phyloP scores from a whole-genome alignment of 2,329 filamentous ascomycete species.

The Exophiala spinifera region DNA sequence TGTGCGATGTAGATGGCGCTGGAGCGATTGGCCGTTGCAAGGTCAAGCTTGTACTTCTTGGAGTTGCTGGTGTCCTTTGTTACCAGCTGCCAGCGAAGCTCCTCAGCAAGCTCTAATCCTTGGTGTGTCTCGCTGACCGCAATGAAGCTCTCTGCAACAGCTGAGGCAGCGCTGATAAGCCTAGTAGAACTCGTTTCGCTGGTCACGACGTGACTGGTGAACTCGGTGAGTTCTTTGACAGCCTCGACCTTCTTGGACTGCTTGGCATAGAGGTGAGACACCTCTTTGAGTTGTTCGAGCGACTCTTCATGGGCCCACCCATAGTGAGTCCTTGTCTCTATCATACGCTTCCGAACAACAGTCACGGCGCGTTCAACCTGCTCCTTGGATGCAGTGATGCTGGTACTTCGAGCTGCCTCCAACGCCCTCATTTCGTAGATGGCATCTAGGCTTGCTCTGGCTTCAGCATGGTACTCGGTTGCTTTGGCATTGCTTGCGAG shows the following conservation, averaged over 20 bases:
- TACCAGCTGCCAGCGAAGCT: slow-evolving; percentile 41
- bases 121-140: slow-evolving; percentile 34
- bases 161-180: slow-evolving; percentile 36
- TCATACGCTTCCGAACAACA: no score
- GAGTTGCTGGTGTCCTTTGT: slow-evolving; percentile 36
- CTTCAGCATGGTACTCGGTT: no score
- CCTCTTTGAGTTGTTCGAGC: slow-evolving; percentile 37
- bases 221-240: slow-evolving; percentile 32
- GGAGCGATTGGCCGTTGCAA: slow-evolving; percentile 36
- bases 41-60: slow-evolving; percentile 33
- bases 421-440: no score
- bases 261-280: slow-evolving; percentile 37
- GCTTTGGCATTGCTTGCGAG: no score
- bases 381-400: no score
- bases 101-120: slow-evolving; percentile 36
- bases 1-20: slow-evolving; percentile 46
- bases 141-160: slow-evolving; percentile 40
- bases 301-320: slow-evolving; percentile 41
- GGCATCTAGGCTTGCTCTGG: no score
- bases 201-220: slow-evolving; percentile 35
- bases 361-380: no score
- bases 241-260: slow-evolving; percentile 35
- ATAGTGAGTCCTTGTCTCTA: slow-evolving; percentile 31
- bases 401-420: no score
- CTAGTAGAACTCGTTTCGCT: slow-evolving; percentile 30